Conservation (phyloP, 2,329 filamentous ascomycete genomes). For the Parastagonospora nodorum region DNA sequence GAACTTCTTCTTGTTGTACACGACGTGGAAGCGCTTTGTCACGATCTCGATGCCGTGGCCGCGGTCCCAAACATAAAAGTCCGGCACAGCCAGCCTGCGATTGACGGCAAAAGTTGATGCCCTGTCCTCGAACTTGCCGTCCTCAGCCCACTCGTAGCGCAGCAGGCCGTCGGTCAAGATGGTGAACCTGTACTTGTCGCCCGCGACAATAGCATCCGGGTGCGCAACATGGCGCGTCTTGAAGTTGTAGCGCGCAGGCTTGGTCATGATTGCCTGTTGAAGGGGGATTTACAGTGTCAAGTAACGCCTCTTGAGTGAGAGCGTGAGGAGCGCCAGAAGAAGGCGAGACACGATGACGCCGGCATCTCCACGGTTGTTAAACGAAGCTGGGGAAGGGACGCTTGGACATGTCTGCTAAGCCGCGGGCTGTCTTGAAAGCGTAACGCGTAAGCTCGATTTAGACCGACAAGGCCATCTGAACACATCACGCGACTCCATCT, state of each 20-base stretch:
- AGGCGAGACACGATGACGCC: conserved; percentile 24
- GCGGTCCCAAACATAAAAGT: conserved; percentile 56
- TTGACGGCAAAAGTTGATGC: conserved; percentile 66
- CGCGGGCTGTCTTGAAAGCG: conserved; percentile 22
- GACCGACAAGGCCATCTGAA: conserved; percentile 9
- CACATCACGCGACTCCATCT: conserved; percentile 24
- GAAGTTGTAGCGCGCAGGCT: conserved; percentile 50
- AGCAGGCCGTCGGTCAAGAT: conserved; percentile 62
- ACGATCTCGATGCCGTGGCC: conserved; percentile 59
- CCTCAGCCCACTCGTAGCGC: conserved; percentile 66
- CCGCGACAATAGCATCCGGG: conserved; percentile 52
- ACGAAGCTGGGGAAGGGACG: conserved; percentile 25
- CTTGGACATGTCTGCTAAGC: conserved; percentile 22
- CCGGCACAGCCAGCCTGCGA: conserved; percentile 54
- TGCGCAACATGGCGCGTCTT: conserved; percentile 52
- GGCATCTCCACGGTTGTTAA: conserved; percentile 26
- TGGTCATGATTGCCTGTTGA: conserved; percentile 27
- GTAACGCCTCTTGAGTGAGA: conserved; percentile 12
- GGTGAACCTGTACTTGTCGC: conserved; percentile 63
- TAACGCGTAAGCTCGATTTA: conserved; percentile 35
- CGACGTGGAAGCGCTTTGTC: conserved; percentile 60
- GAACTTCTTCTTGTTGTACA: conserved; percentile 64
- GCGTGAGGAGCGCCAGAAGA: conserved; percentile 13
- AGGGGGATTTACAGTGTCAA: conserved; percentile 10
- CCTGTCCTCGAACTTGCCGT: conserved; percentile 65